Conservation (phyloP, 202 grass and related monocot species). For the Digitaria exilis region DNA sequence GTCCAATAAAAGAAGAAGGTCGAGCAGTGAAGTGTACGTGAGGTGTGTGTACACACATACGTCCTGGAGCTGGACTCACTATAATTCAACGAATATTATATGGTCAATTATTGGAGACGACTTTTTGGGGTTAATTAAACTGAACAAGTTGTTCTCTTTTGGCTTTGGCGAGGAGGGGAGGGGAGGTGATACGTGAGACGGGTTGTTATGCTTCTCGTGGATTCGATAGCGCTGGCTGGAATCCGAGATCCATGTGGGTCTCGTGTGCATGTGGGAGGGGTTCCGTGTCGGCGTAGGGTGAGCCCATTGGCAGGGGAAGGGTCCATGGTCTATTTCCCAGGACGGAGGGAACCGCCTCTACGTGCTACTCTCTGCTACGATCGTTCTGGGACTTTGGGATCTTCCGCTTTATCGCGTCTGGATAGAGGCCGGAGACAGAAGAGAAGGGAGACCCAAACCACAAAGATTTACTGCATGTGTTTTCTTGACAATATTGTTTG, state of each 20-base stretch:
- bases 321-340: conserved; percentile 8
- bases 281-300: background rate
- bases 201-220: background rate
- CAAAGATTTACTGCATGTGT: background rate
- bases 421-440: background rate
- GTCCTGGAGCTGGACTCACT: background rate
- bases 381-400: background rate
- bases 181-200: conserved; percentile 9
- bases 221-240: background rate
- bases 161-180: background rate
- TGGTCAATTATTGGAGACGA: conserved; percentile 20
- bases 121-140: conserved; percentile 8
- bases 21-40: background rate
- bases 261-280: background rate
- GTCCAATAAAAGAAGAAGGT: background rate
- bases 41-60: background rate
- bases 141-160: background rate
- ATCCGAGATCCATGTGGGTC: background rate
- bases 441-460: background rate
- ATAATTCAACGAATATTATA: background rate
- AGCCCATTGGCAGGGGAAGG: background rate
- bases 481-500: background rate
- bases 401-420: too few species aligned
- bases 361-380: background rate
- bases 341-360: background rate